Percentiles rank a stretch among this genome's conserved stretches.
Conservation (phyloP, 495 filamentous ascomycete genomes). For the Podospora bellae-mahoneyi region DNA sequence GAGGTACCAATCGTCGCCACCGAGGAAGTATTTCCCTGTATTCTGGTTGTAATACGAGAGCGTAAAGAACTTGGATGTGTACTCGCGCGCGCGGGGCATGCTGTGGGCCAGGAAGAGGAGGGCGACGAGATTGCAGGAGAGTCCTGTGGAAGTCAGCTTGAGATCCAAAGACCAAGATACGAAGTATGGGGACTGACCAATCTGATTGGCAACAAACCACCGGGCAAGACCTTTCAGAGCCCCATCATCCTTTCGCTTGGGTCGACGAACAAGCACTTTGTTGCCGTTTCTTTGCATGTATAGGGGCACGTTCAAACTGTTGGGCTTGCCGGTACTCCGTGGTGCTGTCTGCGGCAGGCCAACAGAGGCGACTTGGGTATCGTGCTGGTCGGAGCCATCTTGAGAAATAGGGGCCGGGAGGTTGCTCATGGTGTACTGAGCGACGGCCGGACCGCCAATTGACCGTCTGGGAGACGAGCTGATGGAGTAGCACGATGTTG, state of each 20-base stretch:
- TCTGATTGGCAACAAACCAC: slow-evolving; percentile 55
- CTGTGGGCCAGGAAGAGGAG: slow-evolving; percentile 74
- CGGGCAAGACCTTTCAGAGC: slow-evolving; percentile 39
- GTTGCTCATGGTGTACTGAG: slow-evolving; percentile 16
- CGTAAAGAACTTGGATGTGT: slow-evolving; percentile 79
- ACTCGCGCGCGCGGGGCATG: slow-evolving; percentile 72
- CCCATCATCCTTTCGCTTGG: slow-evolving; percentile 47
- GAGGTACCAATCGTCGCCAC: slow-evolving; percentile 75
- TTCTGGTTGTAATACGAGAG: slow-evolving; percentile 74
- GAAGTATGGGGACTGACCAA: slow-evolving; percentile 38
- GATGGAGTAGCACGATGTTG: neutral
- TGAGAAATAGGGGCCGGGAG: slow-evolving; percentile 8
- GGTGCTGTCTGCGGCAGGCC: slow-evolving; percentile 18
- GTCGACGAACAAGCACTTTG: slow-evolving; percentile 44
- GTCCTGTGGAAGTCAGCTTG: slow-evolving; percentile 21
- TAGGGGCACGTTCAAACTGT: slow-evolving; percentile 46
- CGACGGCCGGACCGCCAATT: slow-evolving; percentile 18
- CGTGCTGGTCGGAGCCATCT: slow-evolving; percentile 9
- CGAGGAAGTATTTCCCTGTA: slow-evolving; percentile 65
- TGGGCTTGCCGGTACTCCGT: slow-evolving; percentile 20
- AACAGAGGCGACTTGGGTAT: slow-evolving; percentile 6
- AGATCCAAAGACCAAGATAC: neutral
- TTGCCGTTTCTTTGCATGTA: slow-evolving; percentile 47
- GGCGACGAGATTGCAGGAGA: slow-evolving; percentile 56
- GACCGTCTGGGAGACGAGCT: neutral